Base-by-base conservation (phyloP, 2,329 filamentous ascomycete genomes). In the Dactylellina haptotyla region DNA sequence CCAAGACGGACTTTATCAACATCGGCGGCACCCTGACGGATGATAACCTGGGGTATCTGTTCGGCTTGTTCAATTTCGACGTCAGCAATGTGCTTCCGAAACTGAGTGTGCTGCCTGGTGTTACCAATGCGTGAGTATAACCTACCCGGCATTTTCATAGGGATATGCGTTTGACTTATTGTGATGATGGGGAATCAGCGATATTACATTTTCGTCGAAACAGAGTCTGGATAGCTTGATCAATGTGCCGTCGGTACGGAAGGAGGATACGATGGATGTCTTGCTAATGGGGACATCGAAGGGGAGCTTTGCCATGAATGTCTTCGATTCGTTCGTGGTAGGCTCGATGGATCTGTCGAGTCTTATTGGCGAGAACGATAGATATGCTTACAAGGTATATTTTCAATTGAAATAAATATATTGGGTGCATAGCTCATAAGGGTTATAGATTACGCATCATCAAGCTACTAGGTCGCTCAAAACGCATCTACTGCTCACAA, bases 281-380 rank as follows among this genome's bases (percentile, higher is more conserved):
- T 58, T 78, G 50, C 62, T 78, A 18, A 77, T 78, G 53, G 77
- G 75, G 12, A 77, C 77, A 3, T 75, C 75, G 4, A 77, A 76
- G 45, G 77, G 77, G 23, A 77, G 77, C 51, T 73, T 75, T 76
- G 67, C 71, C 61, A 53, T 67, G 77, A 54, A 78, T 71, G 76
- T 78, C 20, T 78, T 77, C 70, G 77, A 78, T 48, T 78, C 77
- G 1, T 78, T 78, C 64, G 66, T 77, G 18, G 77, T 78, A 46
- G 77, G 77, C 14, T 77, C 77, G 16, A 76, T 78, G 76, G 73
- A 77, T 20, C 75, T 78, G 28, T 76, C 76, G 4, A 77, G 75
- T 39, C 72, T 78, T 67, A 57, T 77, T 71, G 56, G 20, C 73
- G 73, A 72, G 75, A 77, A 75, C 20, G 48, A 51, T 37, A 64